Base-by-base conservation (phyloP, 257 asterid species). In the Ligustrum vulgare region DNA sequence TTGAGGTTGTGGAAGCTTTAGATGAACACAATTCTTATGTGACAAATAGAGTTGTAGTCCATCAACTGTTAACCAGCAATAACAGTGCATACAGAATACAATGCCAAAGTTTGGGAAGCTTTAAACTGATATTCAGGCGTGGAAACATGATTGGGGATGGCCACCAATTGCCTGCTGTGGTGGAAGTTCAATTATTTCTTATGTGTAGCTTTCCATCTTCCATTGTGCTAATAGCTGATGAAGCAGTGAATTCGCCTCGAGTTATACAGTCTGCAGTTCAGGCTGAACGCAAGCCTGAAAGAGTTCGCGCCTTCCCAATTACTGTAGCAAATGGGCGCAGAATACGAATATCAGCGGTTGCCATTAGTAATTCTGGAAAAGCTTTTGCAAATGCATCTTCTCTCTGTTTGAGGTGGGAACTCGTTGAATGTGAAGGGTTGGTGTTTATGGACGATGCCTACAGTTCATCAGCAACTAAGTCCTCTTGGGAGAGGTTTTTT, bases 341-440 rank as follows among this genome's bases (percentile, higher is more conserved):
- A 23, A 84, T 94, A 80, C 90, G 97, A 75, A 66, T 90, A 18
- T 89, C 98, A 70, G 91, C 96, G 35, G 97, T 90, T 75, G 93
- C 96, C 67, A 82, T 94, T 70, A 86, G 92, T 82, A 86, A 81
- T 79, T 67, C 87, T 72, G 97, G 96, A 81, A 84, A 82, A 79
- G 87, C 93, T 75, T 94, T 94, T 81, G 97, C 92, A 66, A 94
- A 94, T 82, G 86, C 93, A 35, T 91, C 98, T 65, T 94, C 97
- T 78, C 90, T 94, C 82, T 70, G 76, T 79, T 83, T 94, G 75
- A 87, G 75, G 63, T 91, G 97, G 98, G 90, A 89, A 73, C 89
- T 92, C 60, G 65, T 60, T 64, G 86, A 86, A 67, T 94, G 98
- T 79, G 87, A 88, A 80, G 89, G 85, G 37, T 80, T 92, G 84